Conservation (phyloP, 208 protist genomes). For the Trichomonas tenax region DNA sequence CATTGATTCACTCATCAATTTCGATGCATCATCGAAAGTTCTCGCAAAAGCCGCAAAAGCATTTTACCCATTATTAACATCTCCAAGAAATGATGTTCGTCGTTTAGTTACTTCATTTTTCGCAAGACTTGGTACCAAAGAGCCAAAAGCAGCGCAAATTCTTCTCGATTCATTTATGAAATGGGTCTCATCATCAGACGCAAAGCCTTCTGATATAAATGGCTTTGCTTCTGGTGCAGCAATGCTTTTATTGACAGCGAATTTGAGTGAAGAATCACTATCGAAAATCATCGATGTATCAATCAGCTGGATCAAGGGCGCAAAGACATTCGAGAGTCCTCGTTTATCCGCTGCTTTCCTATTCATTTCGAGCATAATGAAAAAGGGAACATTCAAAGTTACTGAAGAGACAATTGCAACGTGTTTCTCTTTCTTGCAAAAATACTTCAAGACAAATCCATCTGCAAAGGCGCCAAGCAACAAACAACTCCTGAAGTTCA, state of each 20-base stretch:
- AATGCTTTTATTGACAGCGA: neutral
- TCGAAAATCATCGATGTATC: neutral
- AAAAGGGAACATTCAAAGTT: neutral
- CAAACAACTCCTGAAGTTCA: neutral
- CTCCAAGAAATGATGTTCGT: neutral
- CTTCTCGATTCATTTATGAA: neutral
- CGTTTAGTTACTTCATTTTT: neutral
- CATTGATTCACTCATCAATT: neutral
- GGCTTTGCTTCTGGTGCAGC: neutral
- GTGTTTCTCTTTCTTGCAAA: neutral
- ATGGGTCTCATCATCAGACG: neutral
- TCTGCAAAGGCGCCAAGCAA: neutral
- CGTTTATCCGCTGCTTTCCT: neutral
- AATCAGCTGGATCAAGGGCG: neutral
- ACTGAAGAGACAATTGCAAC: neutral
- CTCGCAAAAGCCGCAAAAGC: neutral
- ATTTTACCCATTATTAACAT: conserved; percentile 4
- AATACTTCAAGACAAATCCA: neutral
- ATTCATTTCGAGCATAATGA: neutral
- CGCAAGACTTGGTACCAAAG: neutral
- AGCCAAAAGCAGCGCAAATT: neutral
- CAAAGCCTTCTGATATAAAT: neutral
- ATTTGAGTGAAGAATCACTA: neutral
- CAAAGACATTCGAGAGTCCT: neutral
- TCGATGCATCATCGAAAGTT: neutral